Evolutionary conservation across 1,284 basidiomycete genomes (phyloP).

Genomic region (Austroboletus niveus): DNA sequence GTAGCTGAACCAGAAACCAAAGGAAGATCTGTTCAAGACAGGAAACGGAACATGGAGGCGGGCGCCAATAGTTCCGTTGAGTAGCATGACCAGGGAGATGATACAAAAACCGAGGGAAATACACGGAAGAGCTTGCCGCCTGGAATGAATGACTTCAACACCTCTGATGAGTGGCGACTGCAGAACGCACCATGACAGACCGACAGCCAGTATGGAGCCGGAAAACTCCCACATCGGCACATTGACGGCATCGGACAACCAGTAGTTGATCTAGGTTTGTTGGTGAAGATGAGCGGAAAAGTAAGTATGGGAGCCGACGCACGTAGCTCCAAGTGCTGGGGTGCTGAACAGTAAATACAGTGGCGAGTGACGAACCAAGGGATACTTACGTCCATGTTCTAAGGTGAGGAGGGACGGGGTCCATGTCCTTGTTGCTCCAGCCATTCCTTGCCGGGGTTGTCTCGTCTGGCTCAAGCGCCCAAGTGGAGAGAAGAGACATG

Average conservation of each 20-base stretch:
- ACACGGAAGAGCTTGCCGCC: slow-evolving; percentile 50
- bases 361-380: background rate
- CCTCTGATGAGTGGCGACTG: background rate
- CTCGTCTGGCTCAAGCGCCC: slow-evolving; percentile 44
- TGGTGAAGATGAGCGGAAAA: background rate
- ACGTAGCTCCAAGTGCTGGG: slow-evolving; percentile 30
- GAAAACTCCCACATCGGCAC: slow-evolving; percentile 44
- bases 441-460: slow-evolving; percentile 48
- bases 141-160: slow-evolving; percentile 14
- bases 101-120: slow-evolving; percentile 47
- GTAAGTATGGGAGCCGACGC: slow-evolving; percentile 1
- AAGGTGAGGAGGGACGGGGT: slow-evolving; percentile 56
- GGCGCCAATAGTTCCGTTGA: slow-evolving; percentile 58
- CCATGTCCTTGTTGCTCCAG: slow-evolving; percentile 77
- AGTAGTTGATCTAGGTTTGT: slow-evolving; percentile 24
- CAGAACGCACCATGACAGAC: slow-evolving; percentile 45
- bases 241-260: slow-evolving; percentile 42
- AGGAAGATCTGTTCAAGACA: slow-evolving; percentile 60
- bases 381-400: slow-evolving; percentile 54
- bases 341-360: background rate
- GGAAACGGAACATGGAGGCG: slow-evolving; percentile 62
- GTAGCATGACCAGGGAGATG: slow-evolving; percentile 44
- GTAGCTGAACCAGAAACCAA: slow-evolving; percentile 63
- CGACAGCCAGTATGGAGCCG: slow-evolving; percentile 50
- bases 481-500: slow-evolving; percentile 20